Evolutionary conservation across 306 rosid genomes (phyloP).

Genomic region (Purshia tridentata): DNA sequence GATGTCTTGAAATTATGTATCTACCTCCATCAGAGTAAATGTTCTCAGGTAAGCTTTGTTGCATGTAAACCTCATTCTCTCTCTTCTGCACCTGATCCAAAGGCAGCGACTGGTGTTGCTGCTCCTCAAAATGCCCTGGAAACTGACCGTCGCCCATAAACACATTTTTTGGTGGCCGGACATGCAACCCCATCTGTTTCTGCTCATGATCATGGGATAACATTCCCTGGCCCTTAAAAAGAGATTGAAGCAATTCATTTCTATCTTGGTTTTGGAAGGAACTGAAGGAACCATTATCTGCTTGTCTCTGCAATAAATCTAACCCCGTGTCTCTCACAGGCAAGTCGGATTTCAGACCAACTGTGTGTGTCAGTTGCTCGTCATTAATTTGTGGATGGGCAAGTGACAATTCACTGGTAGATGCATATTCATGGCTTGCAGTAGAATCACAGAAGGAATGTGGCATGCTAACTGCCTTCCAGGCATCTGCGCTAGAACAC

Average conservation of each 20-base stretch:
- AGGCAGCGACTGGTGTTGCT: constrained; percentile 51
- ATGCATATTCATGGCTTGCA: constrained; percentile 47
- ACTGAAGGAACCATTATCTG: constrained; percentile 51
- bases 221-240: constrained; percentile 61
- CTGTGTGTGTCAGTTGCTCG: constrained; percentile 39
- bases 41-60: constrained; percentile 47
- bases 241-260: constrained; percentile 66
- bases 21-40: constrained; percentile 64
- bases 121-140: constrained; percentile 67
- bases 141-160: constrained; percentile 53
- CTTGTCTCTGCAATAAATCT: constrained; percentile 46
- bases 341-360: constrained; percentile 61
- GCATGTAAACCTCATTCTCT: constrained; percentile 51
- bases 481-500: constrained; percentile 48
- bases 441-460: constrained; percentile 69
- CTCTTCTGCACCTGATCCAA: constrained; percentile 60
- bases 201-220: constrained; percentile 62
- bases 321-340: constrained; percentile 47
- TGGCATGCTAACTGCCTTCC: constrained; percentile 61
- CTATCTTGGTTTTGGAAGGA: constrained; percentile 64
- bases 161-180: constrained; percentile 49
- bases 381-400: constrained; percentile 46
- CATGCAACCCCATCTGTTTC: constrained; percentile 54
- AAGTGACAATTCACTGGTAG: constrained; percentile 46
- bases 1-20: constrained; percentile 50